Percentiles rank a stretch among this genome's conserved stretches.
Conservation (phyloP, 2,329 filamentous ascomycete genomes). For the Domatiomyces catenatus region DNA sequence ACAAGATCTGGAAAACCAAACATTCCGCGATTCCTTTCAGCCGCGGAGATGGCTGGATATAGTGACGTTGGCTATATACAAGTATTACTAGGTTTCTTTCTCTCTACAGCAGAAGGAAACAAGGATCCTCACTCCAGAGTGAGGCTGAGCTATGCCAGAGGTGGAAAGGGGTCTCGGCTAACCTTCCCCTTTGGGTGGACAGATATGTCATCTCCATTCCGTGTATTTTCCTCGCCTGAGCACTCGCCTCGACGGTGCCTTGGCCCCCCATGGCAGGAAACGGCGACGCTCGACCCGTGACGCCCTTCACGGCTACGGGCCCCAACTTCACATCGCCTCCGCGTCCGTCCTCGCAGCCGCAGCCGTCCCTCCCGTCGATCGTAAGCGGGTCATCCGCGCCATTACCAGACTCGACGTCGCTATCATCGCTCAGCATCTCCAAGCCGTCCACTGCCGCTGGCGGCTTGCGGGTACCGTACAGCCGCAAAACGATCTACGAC, state of each 20-base stretch:
- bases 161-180: constrained; percentile 3
- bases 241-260: background rate
- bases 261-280: background rate
- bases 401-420: constrained; percentile 6
- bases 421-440: constrained; percentile 13
- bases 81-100: no score
- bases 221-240: no score
- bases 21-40: background rate
- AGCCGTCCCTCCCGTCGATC: constrained; percentile 1
- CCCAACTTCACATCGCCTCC: background rate
- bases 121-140: no score
- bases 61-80: background rate
- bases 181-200: constrained; percentile 4
- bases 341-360: background rate
- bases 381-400: constrained; percentile 4
- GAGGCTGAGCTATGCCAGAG: background rate
- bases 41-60: background rate
- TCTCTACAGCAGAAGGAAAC: no score
- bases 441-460: constrained; percentile 10
- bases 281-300: background rate
- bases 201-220: background rate
- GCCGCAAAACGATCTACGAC: constrained; percentile 96
- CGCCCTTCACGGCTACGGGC: background rate
- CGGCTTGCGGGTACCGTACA: constrained; percentile 67
- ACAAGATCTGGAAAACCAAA: background rate